Base-by-base conservation (phyloP, 306 rosid genomes). In the Heteromeles arbutifolia region DNA sequence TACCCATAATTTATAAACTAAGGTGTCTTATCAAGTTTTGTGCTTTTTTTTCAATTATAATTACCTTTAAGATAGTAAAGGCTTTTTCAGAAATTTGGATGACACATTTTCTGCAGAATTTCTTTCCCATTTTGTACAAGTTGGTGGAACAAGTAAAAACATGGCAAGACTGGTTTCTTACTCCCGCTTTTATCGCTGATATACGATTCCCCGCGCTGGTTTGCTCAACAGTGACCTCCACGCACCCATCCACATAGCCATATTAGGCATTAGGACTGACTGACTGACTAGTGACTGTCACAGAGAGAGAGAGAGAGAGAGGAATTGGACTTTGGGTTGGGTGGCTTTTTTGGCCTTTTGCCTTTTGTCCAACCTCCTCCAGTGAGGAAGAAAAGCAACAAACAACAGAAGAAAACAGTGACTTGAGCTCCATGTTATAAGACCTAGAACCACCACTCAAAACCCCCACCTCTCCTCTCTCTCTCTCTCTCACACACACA, bases 181-280 rank as follows among this genome's bases (percentile, higher is more conserved):
- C 87, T 65, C 87, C 88, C 89, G 82, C 88, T 62, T 82, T 84
- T 77, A 54, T 44, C 84, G 87, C 86, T 81, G 72, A 75, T 26
- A 41, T 72, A 67, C 68, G 73, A 72, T 69, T 67, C 82, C 82
- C 86, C 83, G 72, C 85, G 64, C 79, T 63, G 17, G 73, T 28
- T 57, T 76, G 43, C 76, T 34, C 65, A 63, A 31, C 48, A 37
- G 39, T 50, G 21, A 50, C 44, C 44, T 9, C 44, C 44, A 8
- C 44, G 12, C 44, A 9, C 44, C 11, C 12, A 41, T 41, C 12
- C 44, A 41, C 22, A 71, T 62, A 63, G 56, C 54, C 82, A 5
- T 50, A 67, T 32, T 58, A 12, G 48, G 74, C 74, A 76, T 58
- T 70, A 72, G 37, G 62, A 76, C 31, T 21, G 29, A 45, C 52